Evolutionary conservation across 495 filamentous ascomycete species (phyloP).

Genomic region (Xeromyces bisporus): DNA sequence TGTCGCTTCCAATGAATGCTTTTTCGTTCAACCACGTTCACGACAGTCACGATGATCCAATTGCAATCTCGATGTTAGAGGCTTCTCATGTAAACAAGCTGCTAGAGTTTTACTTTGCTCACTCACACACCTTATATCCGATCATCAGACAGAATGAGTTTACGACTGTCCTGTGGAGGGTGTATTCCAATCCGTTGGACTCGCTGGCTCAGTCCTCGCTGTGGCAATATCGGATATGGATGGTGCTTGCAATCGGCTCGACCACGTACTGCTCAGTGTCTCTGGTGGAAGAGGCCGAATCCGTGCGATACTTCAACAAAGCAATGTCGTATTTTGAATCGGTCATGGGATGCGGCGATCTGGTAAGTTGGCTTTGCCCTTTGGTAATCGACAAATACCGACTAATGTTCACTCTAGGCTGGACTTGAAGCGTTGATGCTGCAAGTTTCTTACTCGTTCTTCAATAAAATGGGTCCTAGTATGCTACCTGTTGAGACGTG

Average conservation of each 20-base stretch:
- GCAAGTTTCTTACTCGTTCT: conserved; percentile 26
- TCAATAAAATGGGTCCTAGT: conserved; percentile 27
- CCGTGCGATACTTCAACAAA: conserved; percentile 18
- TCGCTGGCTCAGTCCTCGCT: conserved; percentile 12
- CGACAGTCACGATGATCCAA: conserved; percentile 7
- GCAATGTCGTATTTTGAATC: conserved; percentile 21
- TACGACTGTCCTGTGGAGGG: conserved; percentile 10
- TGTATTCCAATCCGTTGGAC: conserved; percentile 14
- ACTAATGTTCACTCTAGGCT: conserved; percentile 7
- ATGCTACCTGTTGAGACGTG: conserved; percentile 1
- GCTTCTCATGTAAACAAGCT: conserved; percentile 13
- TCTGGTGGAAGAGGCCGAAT: conserved; percentile 21
- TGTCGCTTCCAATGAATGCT: conserved; percentile 6
- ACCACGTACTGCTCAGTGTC: conserved; percentile 21
- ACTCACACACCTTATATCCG: conserved; percentile 25
- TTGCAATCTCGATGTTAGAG: conserved; percentile 8
- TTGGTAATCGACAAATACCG: too few relatives aligned
- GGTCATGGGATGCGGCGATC: conserved; percentile 19
- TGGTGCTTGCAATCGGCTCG: conserved; percentile 24
- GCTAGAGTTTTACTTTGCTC: conserved; percentile 24
- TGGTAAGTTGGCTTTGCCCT: conserved; percentile 10
- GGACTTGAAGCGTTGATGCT: conserved; percentile 24
- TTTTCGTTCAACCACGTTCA: conserved; percentile 7
- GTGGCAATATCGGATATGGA: conserved; percentile 22
- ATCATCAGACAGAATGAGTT: conserved; percentile 17